Evolutionary conservation across 371 early-diverging fungal species (phyloP).

Genomic region (Mucor plumbeus): DNA sequence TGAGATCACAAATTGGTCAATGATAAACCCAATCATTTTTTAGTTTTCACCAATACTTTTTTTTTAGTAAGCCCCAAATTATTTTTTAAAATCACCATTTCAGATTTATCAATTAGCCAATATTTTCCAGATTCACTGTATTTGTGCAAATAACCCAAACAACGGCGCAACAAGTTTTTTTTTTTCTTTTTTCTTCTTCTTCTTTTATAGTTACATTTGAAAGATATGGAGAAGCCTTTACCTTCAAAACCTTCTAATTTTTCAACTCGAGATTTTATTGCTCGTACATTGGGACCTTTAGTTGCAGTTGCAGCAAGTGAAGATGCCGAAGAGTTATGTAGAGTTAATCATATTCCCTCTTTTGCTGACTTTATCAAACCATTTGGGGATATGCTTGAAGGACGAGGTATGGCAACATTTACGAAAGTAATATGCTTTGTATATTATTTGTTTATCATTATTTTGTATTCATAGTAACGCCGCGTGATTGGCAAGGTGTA

Average conservation of each 20-base stretch:
- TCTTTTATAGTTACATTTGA: neutral
- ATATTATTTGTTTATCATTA: neutral
- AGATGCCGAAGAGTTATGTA: slow-evolving; percentile 75
- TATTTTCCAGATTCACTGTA: no score
- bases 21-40: neutral
- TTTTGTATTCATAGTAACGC: slow-evolving; percentile 53
- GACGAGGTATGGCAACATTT: slow-evolving; percentile 58
- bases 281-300: slow-evolving; percentile 71
- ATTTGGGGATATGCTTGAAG: slow-evolving; percentile 81
- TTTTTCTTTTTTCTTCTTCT: neutral
- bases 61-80: no score
- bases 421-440: neutral
- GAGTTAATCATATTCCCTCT: slow-evolving; percentile 68
- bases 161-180: slow-evolving; percentile 4
- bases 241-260: neutral
- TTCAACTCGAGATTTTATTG: slow-evolving; percentile 61
- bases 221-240: slow-evolving; percentile 13
- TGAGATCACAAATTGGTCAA: neutral
- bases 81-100: no score
- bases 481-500: slow-evolving; percentile 73
- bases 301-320: slow-evolving; percentile 76
- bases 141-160: neutral
- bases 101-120: no score
- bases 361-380: slow-evolving; percentile 81
- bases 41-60: no score